These are phyloP conservation scores for Penicillium sp. DNA, from an alignment of 2,329 filamentous ascomycete genomes.

Conservation along the genomic window DNA sequence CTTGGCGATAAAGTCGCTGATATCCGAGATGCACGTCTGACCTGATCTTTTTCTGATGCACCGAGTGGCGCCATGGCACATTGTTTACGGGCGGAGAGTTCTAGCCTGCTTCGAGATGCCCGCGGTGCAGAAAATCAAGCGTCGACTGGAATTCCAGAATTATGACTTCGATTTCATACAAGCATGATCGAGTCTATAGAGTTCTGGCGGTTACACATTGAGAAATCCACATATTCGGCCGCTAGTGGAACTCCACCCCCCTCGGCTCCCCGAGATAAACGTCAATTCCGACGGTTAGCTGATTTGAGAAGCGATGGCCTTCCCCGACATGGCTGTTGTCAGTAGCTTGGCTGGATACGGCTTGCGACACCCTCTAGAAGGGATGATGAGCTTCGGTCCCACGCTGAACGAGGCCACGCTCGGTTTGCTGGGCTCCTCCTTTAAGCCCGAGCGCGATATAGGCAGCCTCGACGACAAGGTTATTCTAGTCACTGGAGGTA, in stretches of 20 bases:
- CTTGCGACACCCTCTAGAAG: constrained; percentile 30
- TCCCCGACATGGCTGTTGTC: constrained; percentile 13
- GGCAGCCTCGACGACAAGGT: constrained; percentile 47
- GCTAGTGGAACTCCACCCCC: constrained; percentile 1
- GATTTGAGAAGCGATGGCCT: constrained; percentile 11
- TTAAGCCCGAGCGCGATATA: constrained; percentile 45
- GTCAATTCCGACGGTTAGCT: not conserved
- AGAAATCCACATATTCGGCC: not conserved
- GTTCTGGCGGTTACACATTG: no score
- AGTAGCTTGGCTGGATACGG: constrained; percentile 19
- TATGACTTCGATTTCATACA: not conserved
- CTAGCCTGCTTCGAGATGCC: not conserved
- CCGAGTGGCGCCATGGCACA: not conserved
- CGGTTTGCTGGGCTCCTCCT: constrained; percentile 34
- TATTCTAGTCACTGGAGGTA: constrained; percentile 51
- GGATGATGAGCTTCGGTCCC: constrained; percentile 30
- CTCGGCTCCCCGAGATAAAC: not conserved
- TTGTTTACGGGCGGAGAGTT: not conserved
- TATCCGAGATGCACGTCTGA: not conserved
- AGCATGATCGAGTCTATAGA: not conserved
- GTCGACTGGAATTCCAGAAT: not conserved
- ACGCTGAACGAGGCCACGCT: constrained; percentile 35
- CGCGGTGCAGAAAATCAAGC: not conserved
- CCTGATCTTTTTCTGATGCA: not conserved
- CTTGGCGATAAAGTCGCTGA: no score